Base-by-base conservation (phyloP, 2,329 filamentous ascomycete genomes). In the Daldinia sp. region DNA sequence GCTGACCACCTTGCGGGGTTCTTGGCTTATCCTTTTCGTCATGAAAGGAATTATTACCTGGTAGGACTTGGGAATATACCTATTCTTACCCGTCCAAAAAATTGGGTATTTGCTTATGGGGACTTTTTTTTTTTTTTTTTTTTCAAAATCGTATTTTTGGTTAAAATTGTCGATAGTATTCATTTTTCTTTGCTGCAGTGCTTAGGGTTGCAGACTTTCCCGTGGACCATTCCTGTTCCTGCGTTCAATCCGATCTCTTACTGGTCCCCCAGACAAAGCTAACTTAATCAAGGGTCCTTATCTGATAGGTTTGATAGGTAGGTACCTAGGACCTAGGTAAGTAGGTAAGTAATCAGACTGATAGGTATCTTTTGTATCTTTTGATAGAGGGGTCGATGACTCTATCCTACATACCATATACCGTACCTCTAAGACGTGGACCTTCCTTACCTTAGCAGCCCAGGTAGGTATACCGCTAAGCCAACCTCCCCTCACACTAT, bases 1-100 rank as follows among this genome's bases (percentile, higher is more conserved):
- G 55, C 63, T 65, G 63, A 65, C 63, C 63, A 65, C 59, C 49
- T 55, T 21, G 19, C 30, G 32, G 21, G 32, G 32, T 51, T n/a
- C 21, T 45, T 34, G 5, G 48, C 48, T 39, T 51, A 41, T 41
- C 4, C 7, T 13, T 17, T 41, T 15, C 7, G 7, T 41, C 21
- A 34, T 3, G 11, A 32, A 11, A 7, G 11, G 6, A 32, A 11
- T 32, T 7, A 6, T 7, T 32, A 48, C 27, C 21, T 25, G 13
- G 13, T 45, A 21, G 11, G 11, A 19, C n/a, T 27, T 25, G 25
- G 19, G 39, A 43, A 48, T 29, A 30, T 3, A 32, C 27, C 9
- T 15, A 39, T 45, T 54, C 57, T 43, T 27, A 32, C 25, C 11
- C 7, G n/a, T n/a, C n/a, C n/a, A n/a, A n/a, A n/a, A n/a, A n/a